A percentile compares a stretch with the other conserved stretches of the same genome.
Evolutionary conservation across 306 rosid genomes (phyloP).

Genomic region (Luffa aegyptiaca): DNA sequence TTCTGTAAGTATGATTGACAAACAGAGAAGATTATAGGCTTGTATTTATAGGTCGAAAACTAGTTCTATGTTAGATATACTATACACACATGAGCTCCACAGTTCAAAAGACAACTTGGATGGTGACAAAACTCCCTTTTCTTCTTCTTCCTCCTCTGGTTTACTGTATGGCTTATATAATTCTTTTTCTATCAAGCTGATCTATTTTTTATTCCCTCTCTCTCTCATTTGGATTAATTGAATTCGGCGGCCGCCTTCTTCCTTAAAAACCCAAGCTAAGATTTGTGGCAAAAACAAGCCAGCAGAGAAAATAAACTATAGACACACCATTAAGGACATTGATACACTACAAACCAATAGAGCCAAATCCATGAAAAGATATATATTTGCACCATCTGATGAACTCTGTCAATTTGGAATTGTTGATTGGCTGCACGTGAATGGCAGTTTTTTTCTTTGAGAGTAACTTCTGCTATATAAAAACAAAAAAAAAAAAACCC

Average conservation of each 20-base stretch:
- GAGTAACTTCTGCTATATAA: neutral
- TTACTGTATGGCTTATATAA: neutral
- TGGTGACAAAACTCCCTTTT: neutral
- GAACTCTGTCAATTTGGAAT: neutral
- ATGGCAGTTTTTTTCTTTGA: neutral
- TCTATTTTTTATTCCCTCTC: neutral
- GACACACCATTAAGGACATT: neutral
- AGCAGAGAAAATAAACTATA: neutral
- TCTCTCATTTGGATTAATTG: neutral
- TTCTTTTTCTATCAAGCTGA: neutral
- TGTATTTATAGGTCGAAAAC: slow-evolving; percentile 30
- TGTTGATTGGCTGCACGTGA: neutral
- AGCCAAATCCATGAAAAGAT: neutral
- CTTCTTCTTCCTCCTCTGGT: neutral
- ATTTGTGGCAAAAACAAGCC: slow-evolving; percentile 3
- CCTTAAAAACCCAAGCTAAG: slow-evolving; percentile 1
- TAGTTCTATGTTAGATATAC: slow-evolving; percentile 10
- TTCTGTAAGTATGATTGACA: neutral
- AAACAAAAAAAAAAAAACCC: neutral
- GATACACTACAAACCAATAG: neutral
- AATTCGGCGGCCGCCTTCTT: slow-evolving; percentile 11
- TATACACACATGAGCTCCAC: slow-evolving; percentile 40
- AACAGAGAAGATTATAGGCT: neutral
- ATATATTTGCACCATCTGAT: neutral
- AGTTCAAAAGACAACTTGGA: slow-evolving; percentile 15